phyloP scores from a whole-genome alignment of 768 basidiomycete genomes.

The Tricholoma bakamatsutake region DNA sequence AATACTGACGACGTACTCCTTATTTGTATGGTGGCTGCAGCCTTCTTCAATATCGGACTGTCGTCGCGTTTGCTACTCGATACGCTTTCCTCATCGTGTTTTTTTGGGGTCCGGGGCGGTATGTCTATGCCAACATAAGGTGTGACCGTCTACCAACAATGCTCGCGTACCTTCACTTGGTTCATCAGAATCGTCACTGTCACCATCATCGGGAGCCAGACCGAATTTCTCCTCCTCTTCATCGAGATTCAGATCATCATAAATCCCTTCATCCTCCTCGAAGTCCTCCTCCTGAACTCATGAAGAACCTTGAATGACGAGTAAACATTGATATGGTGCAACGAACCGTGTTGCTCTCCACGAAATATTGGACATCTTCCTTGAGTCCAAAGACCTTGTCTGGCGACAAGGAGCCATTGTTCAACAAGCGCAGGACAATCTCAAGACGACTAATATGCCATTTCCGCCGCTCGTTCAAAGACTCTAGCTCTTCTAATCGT shows the following conservation, averaged over 20 bases:
- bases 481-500: constrained; percentile 79
- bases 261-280: constrained; percentile 95
- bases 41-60: constrained; percentile 79
- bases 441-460: constrained; percentile 95
- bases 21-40: constrained; percentile 51
- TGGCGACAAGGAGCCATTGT: constrained; percentile 83
- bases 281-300: constrained; percentile 87
- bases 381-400: constrained; percentile 81
- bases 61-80: constrained; percentile 71
- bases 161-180: constrained; percentile 60
- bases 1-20: constrained; percentile 52
- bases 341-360: constrained; percentile 91
- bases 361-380: constrained; percentile 95
- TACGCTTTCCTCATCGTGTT: constrained; percentile 75
- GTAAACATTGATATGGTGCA: constrained; percentile 5
- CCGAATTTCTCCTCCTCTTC: constrained; percentile 96
- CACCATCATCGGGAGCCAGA: constrained; percentile 67
- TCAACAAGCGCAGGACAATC: constrained; percentile 85
- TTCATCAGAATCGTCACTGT: constrained; percentile 72
- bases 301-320: background rate
- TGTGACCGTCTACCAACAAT: background rate
- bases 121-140: constrained; percentile 36
- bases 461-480: constrained; percentile 85
- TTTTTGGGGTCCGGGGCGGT: constrained; percentile 67
- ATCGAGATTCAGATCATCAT: constrained; percentile 95